Evolutionary conservation across 2,329 filamentous ascomycete species (phyloP).

Genomic region (Cercospora sp.): DNA sequence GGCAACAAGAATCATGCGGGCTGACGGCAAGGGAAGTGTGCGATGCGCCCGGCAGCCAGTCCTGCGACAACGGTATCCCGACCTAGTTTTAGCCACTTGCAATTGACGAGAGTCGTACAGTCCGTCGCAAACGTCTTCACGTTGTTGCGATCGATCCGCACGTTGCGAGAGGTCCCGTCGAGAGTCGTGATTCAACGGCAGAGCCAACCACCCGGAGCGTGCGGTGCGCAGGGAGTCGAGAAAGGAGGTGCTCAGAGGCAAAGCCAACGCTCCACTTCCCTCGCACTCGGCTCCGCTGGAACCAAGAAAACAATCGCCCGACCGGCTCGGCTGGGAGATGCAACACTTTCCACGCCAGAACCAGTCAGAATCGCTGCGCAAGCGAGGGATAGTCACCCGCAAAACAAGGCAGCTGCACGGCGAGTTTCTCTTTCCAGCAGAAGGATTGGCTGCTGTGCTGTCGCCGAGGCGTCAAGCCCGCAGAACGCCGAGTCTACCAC

Average conservation of each 20-base stretch:
- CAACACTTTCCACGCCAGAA: not conserved
- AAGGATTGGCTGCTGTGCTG: not conserved
- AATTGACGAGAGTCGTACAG: not conserved
- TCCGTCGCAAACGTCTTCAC: not conserved
- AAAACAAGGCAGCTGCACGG: conserved; percentile 11
- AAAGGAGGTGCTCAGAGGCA: not conserved
- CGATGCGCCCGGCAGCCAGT: not conserved
- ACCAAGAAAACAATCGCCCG: not conserved
- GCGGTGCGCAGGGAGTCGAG: not conserved
- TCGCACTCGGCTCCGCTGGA: conserved; percentile 3
- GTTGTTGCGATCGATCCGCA: not conserved
- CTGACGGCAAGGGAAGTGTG: conserved; percentile 15
- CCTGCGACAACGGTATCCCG: conserved; percentile 1
- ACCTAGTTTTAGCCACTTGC: not conserved
- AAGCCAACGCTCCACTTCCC: conserved; percentile 5
- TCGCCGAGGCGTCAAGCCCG: not conserved
- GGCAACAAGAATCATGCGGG: conserved; percentile 16
- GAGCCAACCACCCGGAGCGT: not conserved
- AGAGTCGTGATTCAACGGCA: not conserved
- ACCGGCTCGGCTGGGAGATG: conserved; percentile 4
- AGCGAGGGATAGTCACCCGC: not conserved
- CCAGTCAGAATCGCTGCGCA: not conserved
- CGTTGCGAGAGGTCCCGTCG: not conserved
- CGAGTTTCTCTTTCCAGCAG: not conserved
- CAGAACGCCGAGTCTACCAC: not conserved